Evolutionary conservation across 202 grass and related monocot species (phyloP).

Genomic region (Bolboschoenoplectus hybrid): DNA sequence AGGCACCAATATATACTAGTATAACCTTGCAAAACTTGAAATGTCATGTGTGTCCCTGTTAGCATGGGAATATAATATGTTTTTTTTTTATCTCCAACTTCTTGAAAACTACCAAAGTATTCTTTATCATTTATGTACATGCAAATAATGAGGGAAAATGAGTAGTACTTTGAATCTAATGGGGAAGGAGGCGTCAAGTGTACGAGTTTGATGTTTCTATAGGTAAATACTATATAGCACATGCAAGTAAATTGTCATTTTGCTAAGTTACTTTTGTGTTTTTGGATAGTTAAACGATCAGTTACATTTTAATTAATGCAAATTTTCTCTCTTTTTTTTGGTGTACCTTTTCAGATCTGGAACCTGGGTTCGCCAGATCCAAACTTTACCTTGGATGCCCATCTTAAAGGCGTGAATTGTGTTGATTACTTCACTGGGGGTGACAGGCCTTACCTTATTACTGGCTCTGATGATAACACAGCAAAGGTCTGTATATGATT

Average conservation of each 20-base stretch:
- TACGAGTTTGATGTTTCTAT: background rate
- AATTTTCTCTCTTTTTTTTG: conserved; percentile 17
- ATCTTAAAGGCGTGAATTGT: conserved; percentile 87
- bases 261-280: background rate
- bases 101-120: background rate
- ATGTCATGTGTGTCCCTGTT: background rate
- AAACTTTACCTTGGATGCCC: conserved; percentile 84
- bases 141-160: background rate
- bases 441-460: conserved; percentile 83
- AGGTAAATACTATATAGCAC: background rate
- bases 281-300: background rate
- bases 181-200: background rate
- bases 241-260: background rate
- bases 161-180: background rate
- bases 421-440: conserved; percentile 92
- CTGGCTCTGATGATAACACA: conserved; percentile 87
- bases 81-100: background rate
- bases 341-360: conserved; percentile 66
- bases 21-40: background rate
- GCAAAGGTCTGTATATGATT: conserved; percentile 58
- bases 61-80: background rate
- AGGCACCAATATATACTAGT: background rate
- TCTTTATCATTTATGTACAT: background rate
- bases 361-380: conserved; percentile 90
- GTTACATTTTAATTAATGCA: conserved; percentile 19